Evolutionary conservation across 805 yeast genomes (phyloP).

Genomic region (Myxozyma kluyveri): DNA sequence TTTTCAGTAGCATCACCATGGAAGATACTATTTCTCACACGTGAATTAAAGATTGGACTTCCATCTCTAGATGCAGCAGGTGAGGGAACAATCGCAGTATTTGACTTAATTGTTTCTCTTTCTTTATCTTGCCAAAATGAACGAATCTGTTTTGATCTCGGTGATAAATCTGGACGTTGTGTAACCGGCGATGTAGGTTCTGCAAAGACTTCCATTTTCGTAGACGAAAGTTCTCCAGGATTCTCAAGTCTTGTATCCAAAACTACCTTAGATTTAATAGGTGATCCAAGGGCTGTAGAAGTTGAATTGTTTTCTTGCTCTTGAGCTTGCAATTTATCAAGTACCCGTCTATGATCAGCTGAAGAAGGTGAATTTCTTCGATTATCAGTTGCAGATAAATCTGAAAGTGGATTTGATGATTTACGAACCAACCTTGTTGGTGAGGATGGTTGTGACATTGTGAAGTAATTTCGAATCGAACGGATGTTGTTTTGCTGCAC

Average conservation of each 20-base stretch:
- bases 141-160: constrained; percentile 11
- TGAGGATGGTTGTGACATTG: neutral
- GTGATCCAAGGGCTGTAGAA: neutral
- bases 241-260: too few species aligned
- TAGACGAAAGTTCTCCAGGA: too few species aligned
- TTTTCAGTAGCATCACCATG: neutral
- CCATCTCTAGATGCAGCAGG: constrained; percentile 6
- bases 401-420: constrained; percentile 14
- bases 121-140: constrained; percentile 28
- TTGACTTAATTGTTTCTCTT: neutral
- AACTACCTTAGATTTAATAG: neutral
- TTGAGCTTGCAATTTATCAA: constrained; percentile 4
- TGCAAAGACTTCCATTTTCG: constrained; percentile 1
- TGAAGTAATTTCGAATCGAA: too few species aligned
- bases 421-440: neutral
- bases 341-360: constrained; percentile 15
- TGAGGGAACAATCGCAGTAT: neutral
- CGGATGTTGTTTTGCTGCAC: too few species aligned
- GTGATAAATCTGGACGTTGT: constrained; percentile 2
- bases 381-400: constrained; percentile 16
- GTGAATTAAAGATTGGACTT: constrained; percentile 5
- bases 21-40: constrained; percentile 18
- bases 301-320: too few species aligned
- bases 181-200: neutral
- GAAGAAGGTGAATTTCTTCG: constrained; percentile 28